A percentile compares a stretch with the other conserved stretches of the same genome.
phyloP scores from a whole-genome alignment of 2,329 filamentous ascomycete species.

The Macrophomina pseudophaseolina region DNA sequence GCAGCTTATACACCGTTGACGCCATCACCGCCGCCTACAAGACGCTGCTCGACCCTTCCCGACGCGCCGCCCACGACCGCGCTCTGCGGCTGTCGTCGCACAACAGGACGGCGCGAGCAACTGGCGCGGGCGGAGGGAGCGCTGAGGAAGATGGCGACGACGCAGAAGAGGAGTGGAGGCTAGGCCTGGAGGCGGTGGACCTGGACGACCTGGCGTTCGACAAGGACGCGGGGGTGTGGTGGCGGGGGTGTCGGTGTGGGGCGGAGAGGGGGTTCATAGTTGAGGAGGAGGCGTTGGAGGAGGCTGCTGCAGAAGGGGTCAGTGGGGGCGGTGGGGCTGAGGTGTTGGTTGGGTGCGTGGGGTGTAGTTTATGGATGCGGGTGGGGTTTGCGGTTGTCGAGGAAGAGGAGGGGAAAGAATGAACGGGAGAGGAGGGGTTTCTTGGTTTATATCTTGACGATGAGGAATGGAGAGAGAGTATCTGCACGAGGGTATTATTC shows the following conservation, averaged over 20 bases:
- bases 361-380: constrained; percentile 68
- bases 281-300: constrained; percentile 59
- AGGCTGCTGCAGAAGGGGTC: constrained; percentile 51
- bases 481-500: too few species aligned
- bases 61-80: constrained; percentile 56
- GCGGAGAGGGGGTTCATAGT: constrained; percentile 61
- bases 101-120: not conserved
- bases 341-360: constrained; percentile 64
- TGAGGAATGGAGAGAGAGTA: too few species aligned
- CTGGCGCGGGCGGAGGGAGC: not conserved
- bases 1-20: constrained; percentile 54
- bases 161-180: constrained; percentile 16
- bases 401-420: constrained; percentile 19
- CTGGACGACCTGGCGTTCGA: constrained; percentile 39
- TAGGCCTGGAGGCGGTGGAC: constrained; percentile 24
- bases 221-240: constrained; percentile 52
- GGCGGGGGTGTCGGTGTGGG: constrained; percentile 63
- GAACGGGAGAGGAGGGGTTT: not conserved
- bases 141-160: constrained; percentile 15
- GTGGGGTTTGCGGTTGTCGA: constrained; percentile 63
- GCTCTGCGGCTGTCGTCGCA: constrained; percentile 6
- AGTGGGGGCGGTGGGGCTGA: constrained; percentile 47
- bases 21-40: constrained; percentile 65
- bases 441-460: too few species aligned
- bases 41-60: constrained; percentile 52